Base-by-base conservation (phyloP, 73 alveolate genomes). In the Blepharisma stoltei region DNA sequence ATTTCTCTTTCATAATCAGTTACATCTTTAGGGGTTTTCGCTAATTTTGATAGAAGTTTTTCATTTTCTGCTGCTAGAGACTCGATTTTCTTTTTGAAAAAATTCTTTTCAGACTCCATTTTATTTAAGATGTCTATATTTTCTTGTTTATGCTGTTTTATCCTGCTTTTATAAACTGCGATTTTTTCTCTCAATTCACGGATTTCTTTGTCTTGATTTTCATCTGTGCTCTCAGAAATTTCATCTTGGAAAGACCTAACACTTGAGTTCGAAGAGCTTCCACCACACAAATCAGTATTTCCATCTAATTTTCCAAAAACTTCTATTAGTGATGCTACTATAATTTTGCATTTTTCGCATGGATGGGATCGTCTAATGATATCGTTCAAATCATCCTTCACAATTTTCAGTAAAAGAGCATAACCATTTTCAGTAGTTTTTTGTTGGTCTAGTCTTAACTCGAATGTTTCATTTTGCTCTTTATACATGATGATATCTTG, bases 111-210 rank as follows among this genome's bases (percentile, higher is more conserved):
- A 60, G 73, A n/a, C 23, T 60, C 73, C 14, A 14, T 9, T 60
- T 69, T 46, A 5, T 69, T 69, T 23, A 69, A n/a, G 27, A 44
- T 0, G 3, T 69, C 65, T 14, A 43, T 14, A 44, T 18, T 9
- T 46, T 69, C 79, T 25, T 69, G 32, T 69, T 38, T 23, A 69
- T 18, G 71, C 27, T 44, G 81, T 43, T 69, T 69, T 9, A 44
- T 11, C 5, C 27, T 11, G 37, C 11, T n/a, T 44, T 9, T 14
- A 69, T 60, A 25, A 69, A n/a, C 20, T 1, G 11, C 67, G n/a
- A 9, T 11, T 32, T 32, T 32, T 32, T 32, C 41, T 32, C 41
- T 32, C 3, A 32, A 32, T 3, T 32, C 41, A 32, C 41, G 41
- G 0, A 32, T 32, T 7, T 69, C 65, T 60, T 60, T 21, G 49